Evolutionary conservation across 208 protist species (phyloP), one percentile per base, ranked within the genome.

Genomic region (Perkinsela sp.): DNA sequence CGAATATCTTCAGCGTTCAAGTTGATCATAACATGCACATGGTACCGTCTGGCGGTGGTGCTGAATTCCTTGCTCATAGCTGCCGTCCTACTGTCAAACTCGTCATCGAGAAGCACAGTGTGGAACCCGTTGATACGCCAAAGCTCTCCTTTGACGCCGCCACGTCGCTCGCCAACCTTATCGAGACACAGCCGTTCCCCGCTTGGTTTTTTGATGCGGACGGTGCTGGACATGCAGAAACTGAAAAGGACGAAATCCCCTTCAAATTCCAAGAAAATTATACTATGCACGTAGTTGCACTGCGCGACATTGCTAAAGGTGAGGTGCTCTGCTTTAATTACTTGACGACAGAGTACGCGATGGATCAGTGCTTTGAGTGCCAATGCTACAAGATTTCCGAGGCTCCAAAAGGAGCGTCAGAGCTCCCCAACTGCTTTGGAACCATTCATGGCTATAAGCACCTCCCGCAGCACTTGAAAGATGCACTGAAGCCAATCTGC

Each of bases 311-410:
- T 69, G 67, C 29, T 28, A 67, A 28, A 1, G 81, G 72, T 15
- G 85, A 88, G 72, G 70, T 84, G 32, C 76, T 90, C 69, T 71
- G 80, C 16, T 83, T 83, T 67, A 85, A 90, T 76, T 90, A 88
- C 72, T 80, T 81, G 72, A 76, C 85, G 1, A 85, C 82, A 29
- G 85, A 90, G 75, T 90, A 83, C 83, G 79, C 84, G 57, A 80
- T 90, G 77, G 75, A 68, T 74, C 71, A 75, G 48, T 78, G 80
- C 1, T 87, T 90, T 71, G 77, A 74, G 67, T 90, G 85, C 71
- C 70, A 81, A 13, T 90, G 85, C 72, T 69, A 74, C n/a, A 67
- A 77, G 29, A 48, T 57, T 22, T 57, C 40, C 13, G 6, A 6
- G 13, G 40, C 6, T n/a, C 6, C 6, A 57, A 22, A 57, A 57